Evolutionary conservation across 1,284 basidiomycete species (phyloP).

Genomic region (Cryptococcus sp.): DNA sequence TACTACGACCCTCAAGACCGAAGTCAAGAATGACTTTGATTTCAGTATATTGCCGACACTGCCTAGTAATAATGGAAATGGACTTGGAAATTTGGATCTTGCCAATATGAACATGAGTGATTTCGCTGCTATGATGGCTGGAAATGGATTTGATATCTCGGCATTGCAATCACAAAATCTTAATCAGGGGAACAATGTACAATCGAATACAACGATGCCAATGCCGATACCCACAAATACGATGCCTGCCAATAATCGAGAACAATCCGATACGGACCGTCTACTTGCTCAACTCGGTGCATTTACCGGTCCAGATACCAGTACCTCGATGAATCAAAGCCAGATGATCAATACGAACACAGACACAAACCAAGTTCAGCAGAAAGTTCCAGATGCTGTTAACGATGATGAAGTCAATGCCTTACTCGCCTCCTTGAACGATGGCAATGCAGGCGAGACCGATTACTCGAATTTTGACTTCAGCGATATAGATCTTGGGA

Average conservation of each 20-base stretch:
- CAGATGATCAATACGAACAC: background rate
- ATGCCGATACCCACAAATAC: background rate
- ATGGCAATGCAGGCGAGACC: background rate
- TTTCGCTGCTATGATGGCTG: background rate
- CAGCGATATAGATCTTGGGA: background rate
- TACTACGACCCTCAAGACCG: background rate
- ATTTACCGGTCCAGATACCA: background rate
- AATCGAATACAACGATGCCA: background rate
- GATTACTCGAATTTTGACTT: background rate
- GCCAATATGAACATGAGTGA: background rate
- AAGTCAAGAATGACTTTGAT: background rate
- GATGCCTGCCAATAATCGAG: background rate
- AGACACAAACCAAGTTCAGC: background rate
- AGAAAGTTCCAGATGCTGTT: background rate
- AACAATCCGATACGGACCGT: background rate
- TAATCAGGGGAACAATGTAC: background rate
- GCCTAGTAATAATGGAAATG: background rate
- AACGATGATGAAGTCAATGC: background rate
- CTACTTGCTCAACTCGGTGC: background rate
- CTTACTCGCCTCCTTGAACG: background rate
- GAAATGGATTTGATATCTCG: background rate
- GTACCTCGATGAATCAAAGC: too few species aligned
- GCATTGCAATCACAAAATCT: background rate
- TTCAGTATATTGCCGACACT: background rate
- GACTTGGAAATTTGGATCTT: background rate